These are phyloP conservation scores for Lentinula sp. DNA, from an alignment of 768 basidiomycete genomes.

Conservation along the genomic window DNA sequence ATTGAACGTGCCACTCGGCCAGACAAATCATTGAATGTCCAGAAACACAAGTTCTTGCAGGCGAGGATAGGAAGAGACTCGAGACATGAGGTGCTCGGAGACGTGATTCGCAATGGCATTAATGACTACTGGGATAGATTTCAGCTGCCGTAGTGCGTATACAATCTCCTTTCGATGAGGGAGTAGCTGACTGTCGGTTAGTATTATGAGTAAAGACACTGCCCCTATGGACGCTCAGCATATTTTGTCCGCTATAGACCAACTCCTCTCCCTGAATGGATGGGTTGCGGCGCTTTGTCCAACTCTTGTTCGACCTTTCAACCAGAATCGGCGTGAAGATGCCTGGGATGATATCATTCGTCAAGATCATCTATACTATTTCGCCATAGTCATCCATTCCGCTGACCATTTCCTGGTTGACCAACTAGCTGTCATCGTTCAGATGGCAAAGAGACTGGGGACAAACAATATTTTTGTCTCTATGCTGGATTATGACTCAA, in stretches of 20 bases:
- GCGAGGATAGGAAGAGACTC: constrained; percentile 84
- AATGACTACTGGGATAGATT: constrained; percentile 90
- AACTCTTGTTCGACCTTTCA: constrained; percentile 90
- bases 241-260: constrained; percentile 85
- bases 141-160: constrained; percentile 81
- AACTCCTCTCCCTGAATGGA: constrained; percentile 90
- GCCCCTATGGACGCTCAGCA: constrained; percentile 87
- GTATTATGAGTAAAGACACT: constrained; percentile 79
- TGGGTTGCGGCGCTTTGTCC: constrained; percentile 98
- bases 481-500: constrained; percentile 95
- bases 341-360: constrained; percentile 85
- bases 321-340: constrained; percentile 80
- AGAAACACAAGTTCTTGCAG: constrained; percentile 85
- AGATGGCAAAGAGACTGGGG: constrained; percentile 88
- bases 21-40: constrained; percentile 83
- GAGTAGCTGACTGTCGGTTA: constrained; percentile 18
- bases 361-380: constrained; percentile 83
- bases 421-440: constrained; percentile 96
- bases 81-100: constrained; percentile 74
- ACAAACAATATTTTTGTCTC: constrained; percentile 91
- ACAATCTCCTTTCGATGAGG: neutral
- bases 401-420: constrained; percentile 99
- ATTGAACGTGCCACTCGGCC: constrained; percentile 48
- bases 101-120: constrained; percentile 70
- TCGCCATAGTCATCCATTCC: constrained; percentile 93